Conservation (phyloP, 1,284 basidiomycete species). For the Ceratobasidium sp. region DNA sequence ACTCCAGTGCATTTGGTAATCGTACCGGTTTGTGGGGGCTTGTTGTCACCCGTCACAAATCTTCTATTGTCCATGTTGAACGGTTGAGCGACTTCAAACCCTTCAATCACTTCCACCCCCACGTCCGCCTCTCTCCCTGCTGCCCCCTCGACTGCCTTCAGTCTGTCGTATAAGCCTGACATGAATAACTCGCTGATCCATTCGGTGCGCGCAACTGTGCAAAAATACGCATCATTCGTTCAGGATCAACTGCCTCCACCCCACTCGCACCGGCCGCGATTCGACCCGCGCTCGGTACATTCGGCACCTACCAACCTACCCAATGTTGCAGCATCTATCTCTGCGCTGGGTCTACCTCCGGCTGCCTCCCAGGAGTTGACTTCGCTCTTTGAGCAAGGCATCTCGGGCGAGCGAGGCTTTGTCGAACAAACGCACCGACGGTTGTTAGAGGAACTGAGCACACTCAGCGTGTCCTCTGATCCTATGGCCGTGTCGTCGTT, state of each 20-base stretch:
- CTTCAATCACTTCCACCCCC: not conserved
- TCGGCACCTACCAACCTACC: not conserved
- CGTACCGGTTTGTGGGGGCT: constrained; percentile 21
- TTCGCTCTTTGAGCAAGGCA: not conserved
- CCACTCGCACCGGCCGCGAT: not conserved
- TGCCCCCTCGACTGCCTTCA: not conserved
- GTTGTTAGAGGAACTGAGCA: constrained; percentile 15
- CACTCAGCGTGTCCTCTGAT: not conserved
- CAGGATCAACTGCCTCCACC: not conserved
- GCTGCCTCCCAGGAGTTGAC: not conserved
- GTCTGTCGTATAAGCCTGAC: constrained; percentile 14
- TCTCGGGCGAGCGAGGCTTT: not conserved
- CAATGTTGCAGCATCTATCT: not conserved
- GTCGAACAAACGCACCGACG: not conserved
- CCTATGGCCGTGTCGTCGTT: not conserved
- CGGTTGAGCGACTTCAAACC: constrained; percentile 10
- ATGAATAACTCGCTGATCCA: constrained; percentile 19
- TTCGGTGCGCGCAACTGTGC: not conserved
- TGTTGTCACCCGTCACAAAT: constrained; percentile 1
- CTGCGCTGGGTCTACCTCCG: not conserved
- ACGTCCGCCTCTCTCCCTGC: not conserved
- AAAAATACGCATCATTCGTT: not conserved
- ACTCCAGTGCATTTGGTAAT: not conserved
- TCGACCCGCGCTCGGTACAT: not conserved
- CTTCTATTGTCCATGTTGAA: not conserved